Percentiles rank a stretch among this genome's conserved stretches.
Evolutionary conservation across 2,329 filamentous ascomycete species (phyloP).

Genomic region (Arthrobotrys sinensis): DNA sequence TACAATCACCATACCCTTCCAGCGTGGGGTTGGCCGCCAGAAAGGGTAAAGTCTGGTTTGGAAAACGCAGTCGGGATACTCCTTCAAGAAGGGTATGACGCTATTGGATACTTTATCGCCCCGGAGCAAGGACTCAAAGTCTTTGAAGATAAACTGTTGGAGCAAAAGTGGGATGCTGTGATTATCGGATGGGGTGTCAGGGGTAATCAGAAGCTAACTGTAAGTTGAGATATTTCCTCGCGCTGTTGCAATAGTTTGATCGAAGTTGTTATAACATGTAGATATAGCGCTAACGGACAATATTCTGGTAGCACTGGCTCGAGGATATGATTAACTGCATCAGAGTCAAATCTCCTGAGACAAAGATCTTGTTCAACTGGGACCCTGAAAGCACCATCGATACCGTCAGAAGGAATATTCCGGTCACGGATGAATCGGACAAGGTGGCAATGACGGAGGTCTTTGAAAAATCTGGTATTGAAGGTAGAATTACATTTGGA

Average conservation of each 20-base stretch:
- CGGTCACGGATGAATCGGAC: slow-evolving; percentile 39
- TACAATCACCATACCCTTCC: slow-evolving; percentile 59
- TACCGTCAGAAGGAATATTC: slow-evolving; percentile 54
- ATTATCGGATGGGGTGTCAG: slow-evolving; percentile 59
- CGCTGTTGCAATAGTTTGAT: too few species aligned
- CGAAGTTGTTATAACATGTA: too few species aligned
- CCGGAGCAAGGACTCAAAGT: slow-evolving; percentile 49
- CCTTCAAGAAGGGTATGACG: slow-evolving; percentile 51
- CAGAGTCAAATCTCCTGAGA: slow-evolving; percentile 47
- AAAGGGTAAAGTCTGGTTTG: slow-evolving; percentile 49
- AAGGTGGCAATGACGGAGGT: slow-evolving; percentile 44
- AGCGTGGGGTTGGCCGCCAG: slow-evolving; percentile 57
- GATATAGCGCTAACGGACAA: slow-evolving; percentile 11
- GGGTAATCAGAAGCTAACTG: slow-evolving; percentile 54
- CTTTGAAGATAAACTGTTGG: slow-evolving; percentile 56
- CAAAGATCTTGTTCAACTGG: slow-evolving; percentile 59
- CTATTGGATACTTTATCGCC: slow-evolving; percentile 57
- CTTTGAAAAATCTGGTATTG: slow-evolving; percentile 47
- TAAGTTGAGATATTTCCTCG: slow-evolving; percentile 11
- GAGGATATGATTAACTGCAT: slow-evolving; percentile 60
- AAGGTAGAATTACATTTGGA: slow-evolving; percentile 51
- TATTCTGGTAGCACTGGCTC: slow-evolving; percentile 43
- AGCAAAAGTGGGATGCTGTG: slow-evolving; percentile 57
- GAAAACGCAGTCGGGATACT: slow-evolving; percentile 44
- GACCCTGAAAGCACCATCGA: slow-evolving; percentile 56